Conservation (phyloP, 805 yeast genomes). For the Lipomyces sp. region DNA sequence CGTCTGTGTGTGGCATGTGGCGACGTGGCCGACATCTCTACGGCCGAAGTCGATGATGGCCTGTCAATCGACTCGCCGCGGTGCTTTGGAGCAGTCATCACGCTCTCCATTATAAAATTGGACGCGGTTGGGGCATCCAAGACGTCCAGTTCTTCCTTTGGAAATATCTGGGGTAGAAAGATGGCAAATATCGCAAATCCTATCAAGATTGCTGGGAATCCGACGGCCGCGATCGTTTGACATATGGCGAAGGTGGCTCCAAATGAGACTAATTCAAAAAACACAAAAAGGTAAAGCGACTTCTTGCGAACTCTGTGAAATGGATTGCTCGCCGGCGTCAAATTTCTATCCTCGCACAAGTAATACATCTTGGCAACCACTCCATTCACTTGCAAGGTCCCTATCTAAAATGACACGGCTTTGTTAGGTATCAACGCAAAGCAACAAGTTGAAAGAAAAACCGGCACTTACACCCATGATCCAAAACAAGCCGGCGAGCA, state of each 20-base stretch:
- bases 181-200: slow-evolving; percentile 60
- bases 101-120: slow-evolving; percentile 37
- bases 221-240: slow-evolving; percentile 85
- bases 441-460: slow-evolving; percentile 84
- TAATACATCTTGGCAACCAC: slow-evolving; percentile 62
- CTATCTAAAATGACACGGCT: slow-evolving; percentile 2
- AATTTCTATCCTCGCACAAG: slow-evolving; percentile 55
- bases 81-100: no score
- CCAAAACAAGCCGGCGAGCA: slow-evolving; percentile 86
- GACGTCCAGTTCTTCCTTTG: slow-evolving; percentile 53
- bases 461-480: slow-evolving; percentile 76
- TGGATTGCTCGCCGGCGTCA: slow-evolving; percentile 38
- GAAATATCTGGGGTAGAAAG: slow-evolving; percentile 61
- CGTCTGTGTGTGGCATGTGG: no score
- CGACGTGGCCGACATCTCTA: no score
- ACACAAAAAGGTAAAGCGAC: slow-evolving; percentile 52
- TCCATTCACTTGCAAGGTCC: slow-evolving; percentile 67
- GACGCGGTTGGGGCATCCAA: slow-evolving; percentile 59
- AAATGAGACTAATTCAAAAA: slow-evolving; percentile 62
- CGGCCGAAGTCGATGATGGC: no score
- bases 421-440: slow-evolving; percentile 68
- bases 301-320: slow-evolving; percentile 38
- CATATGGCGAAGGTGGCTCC: slow-evolving; percentile 82
- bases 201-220: slow-evolving; percentile 77
- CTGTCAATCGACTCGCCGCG: no score